Base-by-base conservation (phyloP, 306 rosid genomes). In the Cyamopsis tetragonoloba region DNA sequence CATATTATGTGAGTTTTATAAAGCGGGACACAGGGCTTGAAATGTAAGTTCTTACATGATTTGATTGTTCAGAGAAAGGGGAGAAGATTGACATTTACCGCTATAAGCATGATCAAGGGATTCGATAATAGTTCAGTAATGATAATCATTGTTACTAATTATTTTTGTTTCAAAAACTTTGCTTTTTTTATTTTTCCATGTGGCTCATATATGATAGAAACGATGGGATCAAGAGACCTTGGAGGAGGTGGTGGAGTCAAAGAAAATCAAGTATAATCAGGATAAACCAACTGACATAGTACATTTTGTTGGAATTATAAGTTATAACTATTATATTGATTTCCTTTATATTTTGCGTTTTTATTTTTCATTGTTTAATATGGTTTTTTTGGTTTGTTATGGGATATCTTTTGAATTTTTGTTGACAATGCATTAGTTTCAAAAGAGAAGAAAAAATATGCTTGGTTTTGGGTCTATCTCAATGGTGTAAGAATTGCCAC, bases 31-130 rank as follows among this genome's bases (percentile, higher is more conserved):
- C 88, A 90, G 81, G 97, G 99, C 10, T 95, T 95, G 67, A 95
- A 95, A 68, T 95, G 97, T 97, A 95, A 95, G 82, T 95, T 95
- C 71, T 95, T 95, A 0, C 99, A 95, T 56, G 99, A 95, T 72
- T 80, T 95, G 84, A 95, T 90, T 83, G 84, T 90, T 18, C 96
- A 90, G 87, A 86, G n/a, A 95, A 95, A 87, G 99, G 99, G 62
- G 99, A 88, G 57, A 95, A 90, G 95, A 93, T 93, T 57, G 99
- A 90, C 53, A 85, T 95, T 43, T 95, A 88, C 71, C 88, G 97
- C 10, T 97, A 95, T 59, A 83, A 75, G 88, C 95, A 95, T 0
- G 96, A 95, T 7, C 56, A 85, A 31, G 99, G 97, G 86, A 80
- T 73, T 55, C n/a, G n/a, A 66, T 35, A 70, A 0, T 48, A 30